Base-by-base conservation (phyloP, 352 stramenopile genomes). In the Pythium oligandrum region DNA sequence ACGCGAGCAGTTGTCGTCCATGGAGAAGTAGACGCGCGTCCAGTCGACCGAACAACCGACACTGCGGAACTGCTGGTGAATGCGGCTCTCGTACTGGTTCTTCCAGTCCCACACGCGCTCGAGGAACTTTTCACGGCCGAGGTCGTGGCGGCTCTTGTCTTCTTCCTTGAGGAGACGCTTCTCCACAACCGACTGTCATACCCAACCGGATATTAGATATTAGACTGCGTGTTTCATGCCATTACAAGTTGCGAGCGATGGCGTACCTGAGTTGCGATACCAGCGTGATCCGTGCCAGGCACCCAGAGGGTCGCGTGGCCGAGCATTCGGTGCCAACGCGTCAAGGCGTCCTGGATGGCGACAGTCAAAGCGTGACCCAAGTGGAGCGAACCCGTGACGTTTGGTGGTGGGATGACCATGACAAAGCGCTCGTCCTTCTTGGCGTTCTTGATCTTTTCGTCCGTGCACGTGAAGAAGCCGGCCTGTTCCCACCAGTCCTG, bases 281-380 rank as follows among this genome's bases (percentile, higher is more conserved):
- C 97, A 0, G 98, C 98, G 78, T 99, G 98, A 69, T 99, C 98
- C 45, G 87, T 94, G 62, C 96, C 97, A 0, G 97, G 98, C 26
- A 99, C 82, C 96, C 96, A 99, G 7, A 98, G 69, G n/a, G 97
- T 98, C 34, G 95, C 91, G 57, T 97, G 83, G 17, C 97, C 98
- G 26, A 96, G 79, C 98, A 99, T 99, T 33, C 96, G 90, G 82
- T 99, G 93, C 86, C 97, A 99, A 37, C 97, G 83, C 32, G 96
- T 93, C 48, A 99, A 74, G 34, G 97, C 88, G 78, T 99, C 97
- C 83, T 98, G 87, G 59, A 99, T 88, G 37, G 97, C 90, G 9
- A 99, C 93, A 37, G 98, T 99, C 48, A 99, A 96, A 31, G 97
- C 97, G 67, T 99, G 97, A 9, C 97, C 97, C 63, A 99, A 91